A percentile compares a stretch with the other conserved stretches of the same genome.
Conservation (phyloP, 305 asterid genomes). For the Coffea humblotiana region DNA sequence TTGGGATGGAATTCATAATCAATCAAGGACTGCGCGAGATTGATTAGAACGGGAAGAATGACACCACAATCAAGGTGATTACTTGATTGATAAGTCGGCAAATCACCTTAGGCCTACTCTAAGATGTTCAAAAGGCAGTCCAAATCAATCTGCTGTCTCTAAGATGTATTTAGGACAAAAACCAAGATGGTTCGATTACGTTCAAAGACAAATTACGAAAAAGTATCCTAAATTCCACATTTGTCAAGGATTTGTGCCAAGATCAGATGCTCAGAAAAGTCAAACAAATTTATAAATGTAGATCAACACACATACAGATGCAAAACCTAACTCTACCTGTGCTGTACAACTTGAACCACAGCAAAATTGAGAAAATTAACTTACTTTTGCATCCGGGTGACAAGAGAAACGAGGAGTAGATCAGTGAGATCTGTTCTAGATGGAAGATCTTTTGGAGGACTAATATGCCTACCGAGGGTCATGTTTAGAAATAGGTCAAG, state of each 20-base stretch:
- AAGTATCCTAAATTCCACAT: not conserved
- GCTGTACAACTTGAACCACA: not conserved
- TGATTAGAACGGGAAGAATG: too few species aligned
- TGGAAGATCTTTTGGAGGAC: not conserved
- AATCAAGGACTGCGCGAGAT: too few species aligned
- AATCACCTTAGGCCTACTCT: too few species aligned
- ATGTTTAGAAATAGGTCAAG: not conserved
- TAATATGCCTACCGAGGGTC: not conserved
- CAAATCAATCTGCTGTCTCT: not conserved
- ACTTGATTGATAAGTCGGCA: too few species aligned
- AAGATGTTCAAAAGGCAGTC: not conserved
- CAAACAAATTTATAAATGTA: not conserved
- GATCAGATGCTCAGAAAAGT: not conserved
- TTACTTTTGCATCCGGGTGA: conserved; percentile 4
- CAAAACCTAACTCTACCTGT: not conserved
- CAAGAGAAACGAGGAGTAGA: not conserved
- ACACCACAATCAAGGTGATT: too few species aligned
- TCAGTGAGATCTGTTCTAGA: conserved; percentile 9
- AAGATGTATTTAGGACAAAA: not conserved
- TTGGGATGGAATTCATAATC: too few species aligned
- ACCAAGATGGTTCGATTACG: not conserved
- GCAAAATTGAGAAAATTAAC: not conserved
- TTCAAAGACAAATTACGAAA: not conserved
- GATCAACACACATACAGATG: not conserved
- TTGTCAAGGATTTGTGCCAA: not conserved